Percentiles rank a stretch among this genome's conserved stretches.
Conservation (phyloP, 257 asterid genomes). For the Nicotiana undulata region DNA sequence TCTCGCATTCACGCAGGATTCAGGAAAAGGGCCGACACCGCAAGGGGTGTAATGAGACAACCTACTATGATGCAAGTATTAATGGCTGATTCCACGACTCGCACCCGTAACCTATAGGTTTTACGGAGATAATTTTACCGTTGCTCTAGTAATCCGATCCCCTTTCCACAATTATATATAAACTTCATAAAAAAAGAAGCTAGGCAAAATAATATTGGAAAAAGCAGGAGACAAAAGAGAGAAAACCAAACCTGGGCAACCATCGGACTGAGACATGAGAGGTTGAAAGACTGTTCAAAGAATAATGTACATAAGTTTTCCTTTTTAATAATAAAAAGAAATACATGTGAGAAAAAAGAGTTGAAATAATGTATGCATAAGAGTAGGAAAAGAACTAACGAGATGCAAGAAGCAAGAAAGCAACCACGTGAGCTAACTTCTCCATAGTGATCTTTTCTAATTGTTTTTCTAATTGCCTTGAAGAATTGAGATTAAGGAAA, state of each 20-base stretch:
- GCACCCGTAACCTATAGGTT: too few species aligned
- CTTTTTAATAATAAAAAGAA: background rate
- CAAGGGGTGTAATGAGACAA: too few species aligned
- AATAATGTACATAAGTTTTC: background rate
- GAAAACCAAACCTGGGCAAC: background rate
- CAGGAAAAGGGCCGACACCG: accelerated
- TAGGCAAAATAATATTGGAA: background rate
- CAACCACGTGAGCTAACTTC: background rate
- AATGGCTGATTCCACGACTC: too few species aligned
- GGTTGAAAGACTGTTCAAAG: background rate
- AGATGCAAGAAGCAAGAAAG: background rate
- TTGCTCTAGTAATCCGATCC: too few species aligned
- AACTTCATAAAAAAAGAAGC: too few species aligned
- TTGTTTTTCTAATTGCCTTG: background rate
- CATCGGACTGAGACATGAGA: background rate
- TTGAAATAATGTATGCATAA: too few species aligned
- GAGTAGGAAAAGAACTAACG: background rate
- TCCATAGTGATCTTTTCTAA: background rate
- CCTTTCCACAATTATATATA: too few species aligned
- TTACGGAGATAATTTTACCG: too few species aligned
- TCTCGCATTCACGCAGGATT: accelerated
- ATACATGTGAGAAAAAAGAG: background rate
- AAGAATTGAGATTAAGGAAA: background rate
- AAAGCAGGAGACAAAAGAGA: background rate
- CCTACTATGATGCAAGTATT: too few species aligned